These are phyloP conservation scores for Bromus sterilis DNA, from an alignment of 176 grass and related monocot species.

Conservation along the genomic window DNA sequence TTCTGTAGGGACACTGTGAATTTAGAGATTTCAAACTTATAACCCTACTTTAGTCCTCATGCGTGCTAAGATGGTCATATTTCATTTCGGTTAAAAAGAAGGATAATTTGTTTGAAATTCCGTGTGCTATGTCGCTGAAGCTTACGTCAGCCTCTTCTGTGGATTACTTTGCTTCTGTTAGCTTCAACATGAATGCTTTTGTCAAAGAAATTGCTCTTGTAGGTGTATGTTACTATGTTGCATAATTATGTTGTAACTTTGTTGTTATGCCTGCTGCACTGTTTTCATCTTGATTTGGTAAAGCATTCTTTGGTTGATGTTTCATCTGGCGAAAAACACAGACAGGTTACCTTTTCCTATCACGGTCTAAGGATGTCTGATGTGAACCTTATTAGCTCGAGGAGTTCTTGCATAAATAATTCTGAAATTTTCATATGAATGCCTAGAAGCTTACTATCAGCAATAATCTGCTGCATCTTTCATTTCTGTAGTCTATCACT, in stretches of 20 bases:
- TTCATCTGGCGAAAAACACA: constrained; percentile 1
- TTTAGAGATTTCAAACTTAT: background rate
- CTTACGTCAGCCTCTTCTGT: background rate
- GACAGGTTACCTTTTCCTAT: background rate
- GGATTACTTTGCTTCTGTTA: background rate
- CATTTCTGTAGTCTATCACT: background rate
- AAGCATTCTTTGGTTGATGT: background rate
- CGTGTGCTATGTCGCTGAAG: background rate
- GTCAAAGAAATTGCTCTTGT: background rate
- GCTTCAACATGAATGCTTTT: constrained; percentile 1
- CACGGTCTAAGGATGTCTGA: background rate
- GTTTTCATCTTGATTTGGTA: constrained; percentile 2
- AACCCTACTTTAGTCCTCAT: background rate
- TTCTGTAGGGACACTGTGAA: background rate
- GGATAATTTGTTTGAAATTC: background rate
- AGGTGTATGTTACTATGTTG: background rate
- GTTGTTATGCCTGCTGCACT: background rate
- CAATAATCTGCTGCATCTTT: background rate
- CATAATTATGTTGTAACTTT: background rate
- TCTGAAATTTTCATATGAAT: background rate
- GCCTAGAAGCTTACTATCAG: background rate
- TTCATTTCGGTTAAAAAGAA: background rate
- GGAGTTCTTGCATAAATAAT: background rate
- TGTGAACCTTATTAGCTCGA: background rate
- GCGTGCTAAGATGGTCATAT: background rate